These are phyloP conservation scores for Suhomyces sp. DNA, from an alignment of 805 yeast genomes.

Conservation along the genomic window DNA sequence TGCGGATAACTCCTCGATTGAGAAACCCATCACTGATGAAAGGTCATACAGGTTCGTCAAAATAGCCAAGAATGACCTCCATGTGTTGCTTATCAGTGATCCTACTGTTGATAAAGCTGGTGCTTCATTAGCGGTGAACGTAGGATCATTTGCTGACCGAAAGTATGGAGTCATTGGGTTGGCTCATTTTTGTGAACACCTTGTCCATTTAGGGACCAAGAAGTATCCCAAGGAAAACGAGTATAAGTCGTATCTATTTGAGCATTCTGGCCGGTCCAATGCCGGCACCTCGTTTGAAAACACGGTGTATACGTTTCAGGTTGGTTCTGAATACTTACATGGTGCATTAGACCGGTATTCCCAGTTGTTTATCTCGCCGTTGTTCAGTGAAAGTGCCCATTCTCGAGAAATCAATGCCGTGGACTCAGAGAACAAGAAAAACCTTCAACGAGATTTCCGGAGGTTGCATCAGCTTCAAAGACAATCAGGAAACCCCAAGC, in stretches of 20 bases:
- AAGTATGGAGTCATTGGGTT: constrained; percentile 60
- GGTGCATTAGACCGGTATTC: constrained; percentile 93
- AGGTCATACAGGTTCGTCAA: constrained; percentile 68
- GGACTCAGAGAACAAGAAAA: constrained; percentile 93
- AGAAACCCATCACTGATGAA: constrained; percentile 64
- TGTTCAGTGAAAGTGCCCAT: constrained; percentile 70
- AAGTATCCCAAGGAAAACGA: constrained; percentile 77
- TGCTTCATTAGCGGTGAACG: constrained; percentile 75
- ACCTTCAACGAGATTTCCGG: constrained; percentile 88
- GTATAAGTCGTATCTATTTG: constrained; percentile 68
- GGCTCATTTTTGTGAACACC: constrained; percentile 70
- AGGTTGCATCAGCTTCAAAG: constrained; percentile 83
- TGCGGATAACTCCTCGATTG: constrained; percentile 32
- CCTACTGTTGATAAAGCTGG: constrained; percentile 72
- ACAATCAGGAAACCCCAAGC: constrained; percentile 65
- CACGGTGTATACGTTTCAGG: constrained; percentile 89
- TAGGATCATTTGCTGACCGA: constrained; percentile 74
- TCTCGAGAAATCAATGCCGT: constrained; percentile 94
- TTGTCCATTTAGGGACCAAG: constrained; percentile 75
- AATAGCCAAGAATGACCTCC: constrained; percentile 51
- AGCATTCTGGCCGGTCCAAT: constrained; percentile 86
- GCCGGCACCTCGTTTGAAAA: constrained; percentile 89
- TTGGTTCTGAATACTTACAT: constrained; percentile 68
- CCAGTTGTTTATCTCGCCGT: constrained; percentile 86
- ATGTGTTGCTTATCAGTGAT: constrained; percentile 65